Evolutionary conservation across 768 basidiomycete species (phyloP), one percentile per base, ranked within the genome.

Genomic region (Leccinum incarnatum): DNA sequence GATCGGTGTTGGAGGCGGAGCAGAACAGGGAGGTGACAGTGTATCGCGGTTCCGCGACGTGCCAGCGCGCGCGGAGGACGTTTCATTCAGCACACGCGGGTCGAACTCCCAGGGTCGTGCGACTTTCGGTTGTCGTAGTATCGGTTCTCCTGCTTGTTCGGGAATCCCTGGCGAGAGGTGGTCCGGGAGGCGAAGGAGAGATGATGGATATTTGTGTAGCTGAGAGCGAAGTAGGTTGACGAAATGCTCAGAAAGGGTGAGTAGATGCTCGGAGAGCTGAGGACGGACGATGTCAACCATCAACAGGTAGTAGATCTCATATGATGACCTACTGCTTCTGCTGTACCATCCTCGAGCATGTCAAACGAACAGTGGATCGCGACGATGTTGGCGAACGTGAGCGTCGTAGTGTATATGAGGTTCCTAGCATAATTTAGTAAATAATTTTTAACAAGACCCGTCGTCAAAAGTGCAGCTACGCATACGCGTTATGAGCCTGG

Each of bases 401-500:
- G 80, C 1, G 92, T 83, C 0, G 96, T 98, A 3, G 94, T 97
- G 75, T 94, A 98, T 53, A 98, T 91, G 52, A 98, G 78, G 2
- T 93, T 83, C 27, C 95, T 82, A 0, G 94, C 94, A 73, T 95
- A 98, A 70, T 98, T 98, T 63, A 97, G 74, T 21, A 98, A 77
- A 73, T 94, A 97, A 62, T 90, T 84, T 11, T 88, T 86, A 48
- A 96, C 80, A 10, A 91, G 76, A 1, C 81, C 78, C 15, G 78
- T 87, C 15, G 87, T 87, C 37, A 97, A 75, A 5, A 97, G 72
- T 5, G 92, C 91, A 48, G 95, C 95, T 88, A 54, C 2, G 32
- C 29, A 48, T 29, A 5, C 27, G 14, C 19, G 40, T 34, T 5
- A 46, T 32, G 19, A 45, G 11, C 19, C 19, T 14, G 23, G 32